These are phyloP conservation scores for Pharnaceum exiguum DNA, from an alignment of 148 eudicot genomes.

Conservation along the genomic window DNA sequence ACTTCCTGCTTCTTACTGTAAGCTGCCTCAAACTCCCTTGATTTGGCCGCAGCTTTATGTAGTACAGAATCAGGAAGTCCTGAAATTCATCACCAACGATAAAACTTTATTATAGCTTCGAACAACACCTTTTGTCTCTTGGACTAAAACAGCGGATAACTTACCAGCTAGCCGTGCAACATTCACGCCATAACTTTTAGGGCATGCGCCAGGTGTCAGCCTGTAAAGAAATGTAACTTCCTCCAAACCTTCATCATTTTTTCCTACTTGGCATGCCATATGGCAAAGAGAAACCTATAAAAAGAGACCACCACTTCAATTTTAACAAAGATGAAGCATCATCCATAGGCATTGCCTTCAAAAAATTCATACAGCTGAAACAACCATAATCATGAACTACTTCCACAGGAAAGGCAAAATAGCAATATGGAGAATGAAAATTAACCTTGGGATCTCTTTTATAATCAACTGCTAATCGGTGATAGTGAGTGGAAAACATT, in stretches of 20 bases:
- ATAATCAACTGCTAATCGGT: conserved; percentile 73
- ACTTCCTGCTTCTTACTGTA: conserved; percentile 41
- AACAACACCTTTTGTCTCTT: too few species aligned
- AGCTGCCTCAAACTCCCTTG: conserved; percentile 71
- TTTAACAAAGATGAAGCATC: not conserved
- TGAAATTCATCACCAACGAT: conserved; percentile 23
- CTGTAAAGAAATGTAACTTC: conserved; percentile 94
- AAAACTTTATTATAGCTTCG: not conserved
- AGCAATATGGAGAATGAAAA: conserved; percentile 5
- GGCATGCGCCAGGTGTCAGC: conserved; percentile 83
- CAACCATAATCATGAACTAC: not conserved
- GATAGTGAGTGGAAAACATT: conserved; percentile 97
- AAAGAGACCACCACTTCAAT: not conserved
- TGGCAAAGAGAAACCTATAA: conserved; percentile 83
- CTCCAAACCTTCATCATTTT: conserved; percentile 58
- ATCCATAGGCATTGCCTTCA: not conserved
- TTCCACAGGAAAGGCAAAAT: not conserved
- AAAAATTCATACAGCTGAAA: not conserved
- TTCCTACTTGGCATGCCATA: conserved; percentile 92
- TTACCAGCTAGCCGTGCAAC: conserved; percentile 91
- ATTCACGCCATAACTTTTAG: conserved; percentile 97
- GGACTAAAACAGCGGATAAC: not conserved
- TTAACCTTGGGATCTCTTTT: conserved; percentile 53
- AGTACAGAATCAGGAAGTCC: conserved; percentile 85
- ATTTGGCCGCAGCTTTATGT: conserved; percentile 64